Base-by-base conservation (phyloP, 2,329 filamentous ascomycete genomes). In the Paecilomyces fulvus region DNA sequence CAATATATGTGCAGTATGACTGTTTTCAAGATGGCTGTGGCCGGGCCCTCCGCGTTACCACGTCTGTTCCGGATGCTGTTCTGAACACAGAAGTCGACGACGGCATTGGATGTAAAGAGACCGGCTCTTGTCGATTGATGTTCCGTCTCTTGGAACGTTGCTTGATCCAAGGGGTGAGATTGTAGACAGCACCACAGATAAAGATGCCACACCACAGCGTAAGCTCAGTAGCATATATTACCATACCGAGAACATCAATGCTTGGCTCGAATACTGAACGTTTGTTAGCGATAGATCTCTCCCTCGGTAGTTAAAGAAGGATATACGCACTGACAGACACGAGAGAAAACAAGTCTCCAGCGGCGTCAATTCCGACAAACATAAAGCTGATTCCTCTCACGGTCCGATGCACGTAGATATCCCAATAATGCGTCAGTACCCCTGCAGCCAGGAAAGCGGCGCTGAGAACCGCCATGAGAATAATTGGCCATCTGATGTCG, bases 311-410 rank as follows among this genome's bases (percentile, higher is more conserved):
- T 7, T 7, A 17, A 7, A 21, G 21, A 21, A 21, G 21, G 14
- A 43, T 43, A 43, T 43, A 69, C 72, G 58, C 59, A 75, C 72
- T 72, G 14, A 89, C 75, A 0, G 85, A 86, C 2, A 85, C 66
- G 0, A 89, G 72, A 0, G 85, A 88, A 55, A 85, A 85, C 3
- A 89, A 66, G 66, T 89, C 86, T 0, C 86, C 86, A 0, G 83
- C 76, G 0, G 85, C 86, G 69, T 89, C 86, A 49, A 89, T 86
- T 1, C 76, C 83, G 0, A 88, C 85, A 61, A 90, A 90, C 2
- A 88, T 73, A 67, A 89, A 89, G 0, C 85, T 88, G 43, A 89
- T 88, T 7, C 86, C 86, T 12, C 84, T 77, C 1, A 88, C 86
- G 0, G 85, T 87, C 6, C 82, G 78, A 61, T 87, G 80, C 1